phyloP scores from a whole-genome alignment of 176 grass and related monocot species.

The Rhynchospora tenuis region DNA sequence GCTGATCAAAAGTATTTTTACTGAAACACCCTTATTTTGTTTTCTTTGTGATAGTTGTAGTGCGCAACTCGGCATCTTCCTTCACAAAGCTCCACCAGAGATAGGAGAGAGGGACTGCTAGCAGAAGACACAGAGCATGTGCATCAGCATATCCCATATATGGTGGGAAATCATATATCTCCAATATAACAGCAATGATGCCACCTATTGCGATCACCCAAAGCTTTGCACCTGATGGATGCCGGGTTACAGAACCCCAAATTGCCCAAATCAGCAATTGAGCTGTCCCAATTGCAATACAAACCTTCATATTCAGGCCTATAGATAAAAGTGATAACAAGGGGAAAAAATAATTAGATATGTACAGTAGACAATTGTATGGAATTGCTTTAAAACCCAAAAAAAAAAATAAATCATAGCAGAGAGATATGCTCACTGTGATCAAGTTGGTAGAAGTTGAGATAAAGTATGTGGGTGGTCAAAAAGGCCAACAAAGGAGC shows the following conservation, averaged over 20 bases:
- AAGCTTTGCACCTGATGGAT: slow-evolving; percentile 73
- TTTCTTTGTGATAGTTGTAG: slow-evolving; percentile 59
- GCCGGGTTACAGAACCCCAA: slow-evolving; percentile 51
- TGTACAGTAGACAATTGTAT: not conserved
- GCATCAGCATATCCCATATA: slow-evolving; percentile 70
- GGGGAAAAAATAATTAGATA: not conserved
- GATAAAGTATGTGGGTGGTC: slow-evolving; percentile 92
- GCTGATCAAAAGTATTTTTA: not conserved
- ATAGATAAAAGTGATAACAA: not conserved
- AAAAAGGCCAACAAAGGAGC: slow-evolving; percentile 86
- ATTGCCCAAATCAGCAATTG: slow-evolving; percentile 65
- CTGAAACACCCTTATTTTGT: slow-evolving; percentile 31
- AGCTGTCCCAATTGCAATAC: slow-evolving; percentile 39
- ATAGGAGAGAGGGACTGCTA: slow-evolving; percentile 51
- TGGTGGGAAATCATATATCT: slow-evolving; percentile 66
- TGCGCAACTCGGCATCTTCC: slow-evolving; percentile 72
- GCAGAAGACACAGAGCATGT: slow-evolving; percentile 46
- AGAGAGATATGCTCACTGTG: slow-evolving; percentile 46
- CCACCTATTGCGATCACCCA: slow-evolving; percentile 40
- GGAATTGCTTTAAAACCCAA: not conserved
- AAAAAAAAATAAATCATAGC: not conserved
- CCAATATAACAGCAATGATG: slow-evolving; percentile 34
- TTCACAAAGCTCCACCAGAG: slow-evolving; percentile 91
- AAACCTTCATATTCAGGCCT: slow-evolving; percentile 81
- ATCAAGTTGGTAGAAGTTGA: slow-evolving; percentile 86